phyloP scores from a whole-genome alignment of 148 eudicot species.

The Suaeda aralocaspica region DNA sequence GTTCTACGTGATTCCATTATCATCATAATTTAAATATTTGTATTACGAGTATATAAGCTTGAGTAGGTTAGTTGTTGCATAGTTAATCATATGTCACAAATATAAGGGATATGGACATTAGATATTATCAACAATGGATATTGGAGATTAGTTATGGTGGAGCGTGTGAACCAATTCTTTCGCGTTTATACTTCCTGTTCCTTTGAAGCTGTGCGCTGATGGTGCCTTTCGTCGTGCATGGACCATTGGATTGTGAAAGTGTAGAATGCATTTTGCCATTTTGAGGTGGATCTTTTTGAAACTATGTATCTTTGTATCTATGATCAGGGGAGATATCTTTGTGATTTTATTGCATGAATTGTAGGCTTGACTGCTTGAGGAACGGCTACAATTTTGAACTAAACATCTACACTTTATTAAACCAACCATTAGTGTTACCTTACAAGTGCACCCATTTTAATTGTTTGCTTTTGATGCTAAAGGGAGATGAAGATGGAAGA shows the following conservation, averaged over 20 bases:
- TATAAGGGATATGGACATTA: neutral
- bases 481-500: conserved; percentile 97
- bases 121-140: neutral
- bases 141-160: neutral
- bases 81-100: neutral
- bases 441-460: neutral
- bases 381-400: neutral
- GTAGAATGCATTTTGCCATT: neutral
- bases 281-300: no score
- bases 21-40: no score
- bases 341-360: neutral
- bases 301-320: neutral
- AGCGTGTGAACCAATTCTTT: neutral
- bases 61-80: neutral
- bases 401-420: neutral
- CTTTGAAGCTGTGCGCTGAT: neutral
- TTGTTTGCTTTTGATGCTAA: conserved; percentile 19
- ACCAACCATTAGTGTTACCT: neutral
- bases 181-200: neutral
- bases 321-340: neutral
- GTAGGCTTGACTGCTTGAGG: neutral
- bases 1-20: neutral
- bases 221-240: neutral
- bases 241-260: neutral
- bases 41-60: neutral